A percentile compares a stretch with the other conserved stretches of the same genome.
phyloP scores from a whole-genome alignment of 768 basidiomycete genomes.

The Lentinula raphanica region DNA sequence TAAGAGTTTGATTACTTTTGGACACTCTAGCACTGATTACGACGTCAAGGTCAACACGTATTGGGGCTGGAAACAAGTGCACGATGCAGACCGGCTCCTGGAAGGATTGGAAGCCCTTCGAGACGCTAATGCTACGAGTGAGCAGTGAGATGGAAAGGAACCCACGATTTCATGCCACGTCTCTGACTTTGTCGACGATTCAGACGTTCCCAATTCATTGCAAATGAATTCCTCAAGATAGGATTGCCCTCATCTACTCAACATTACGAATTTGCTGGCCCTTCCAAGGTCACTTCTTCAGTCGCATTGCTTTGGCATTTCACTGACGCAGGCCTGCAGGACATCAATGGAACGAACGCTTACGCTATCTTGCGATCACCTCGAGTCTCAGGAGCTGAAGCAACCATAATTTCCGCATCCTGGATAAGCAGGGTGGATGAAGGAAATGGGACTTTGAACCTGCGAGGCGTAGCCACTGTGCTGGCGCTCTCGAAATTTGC shows the following conservation, averaged over 20 bases:
- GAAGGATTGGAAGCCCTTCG: constrained; percentile 59
- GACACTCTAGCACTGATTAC: background rate
- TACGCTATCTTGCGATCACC: constrained; percentile 83
- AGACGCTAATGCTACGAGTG: constrained; percentile 58
- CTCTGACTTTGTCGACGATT: constrained; percentile 1
- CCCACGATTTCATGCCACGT: constrained; percentile 2
- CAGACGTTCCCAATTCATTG: constrained; percentile 64
- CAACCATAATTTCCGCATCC: constrained; percentile 87
- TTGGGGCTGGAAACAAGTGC: constrained; percentile 90
- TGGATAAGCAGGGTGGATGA: constrained; percentile 72
- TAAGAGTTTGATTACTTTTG: constrained; percentile 24
- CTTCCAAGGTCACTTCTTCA: constrained; percentile 40
- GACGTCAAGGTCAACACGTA: constrained; percentile 74
- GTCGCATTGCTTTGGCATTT: background rate
- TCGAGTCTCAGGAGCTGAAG: constrained; percentile 88
- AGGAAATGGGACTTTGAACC: constrained; percentile 58
- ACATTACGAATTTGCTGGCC: constrained; percentile 52
- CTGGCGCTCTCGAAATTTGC: constrained; percentile 80
- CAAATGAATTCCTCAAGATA: constrained; percentile 62
- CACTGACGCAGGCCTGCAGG: constrained; percentile 29
- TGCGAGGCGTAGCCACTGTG: constrained; percentile 83
- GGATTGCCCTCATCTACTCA: constrained; percentile 73
- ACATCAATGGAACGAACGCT: constrained; percentile 63
- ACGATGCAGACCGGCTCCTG: constrained; percentile 78
- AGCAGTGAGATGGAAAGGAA: constrained; percentile 50